Base-by-base conservation (phyloP, 2,329 filamentous ascomycete genomes). In the Fusarium metavorans region DNA sequence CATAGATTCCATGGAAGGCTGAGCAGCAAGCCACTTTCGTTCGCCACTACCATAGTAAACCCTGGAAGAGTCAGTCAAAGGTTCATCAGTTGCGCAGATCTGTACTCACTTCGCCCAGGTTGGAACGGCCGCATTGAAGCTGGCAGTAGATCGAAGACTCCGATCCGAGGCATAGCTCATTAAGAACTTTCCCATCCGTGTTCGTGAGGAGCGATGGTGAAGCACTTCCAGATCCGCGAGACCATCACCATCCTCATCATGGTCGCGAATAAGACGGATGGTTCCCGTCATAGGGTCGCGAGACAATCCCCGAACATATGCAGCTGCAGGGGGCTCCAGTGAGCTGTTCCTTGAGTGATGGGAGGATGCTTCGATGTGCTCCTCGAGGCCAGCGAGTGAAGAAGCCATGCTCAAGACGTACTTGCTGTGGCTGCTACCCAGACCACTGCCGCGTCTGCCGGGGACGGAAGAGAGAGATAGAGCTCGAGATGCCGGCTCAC, bases 41-140 rank as follows among this genome's bases (percentile, higher is more conserved):
- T 89, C 91, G 60, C 92, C 91, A 63, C 90, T 91, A 39, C 91
- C 90, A 80, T 95, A 95, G 82, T 95, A 95, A 18, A 94, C 84
- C 75, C 87, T 91, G 45, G 81, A 50, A 32, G 34, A 43, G 56
- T 77, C 65, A 79, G 76, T 73, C 6, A 58, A 25, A 35, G 5
- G 13, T 48, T 56, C 34, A 13, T 32, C 5, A 39, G 4, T 23
- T 1, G 20, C 18, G 20, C 5, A 6, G 20, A 9, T 41, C 20
- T 56, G 9, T 35, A 64, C 82, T 78, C 81, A 88, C 85, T 82
- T 85, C 32, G 89, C 89, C 89, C 89, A 91, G 10, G 85, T 78
- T 14, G 89, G 89, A 48, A 91, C 83, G 3, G 84, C 77, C 16
- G 83, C 81, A 52, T 80, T 86, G 41, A 87, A 88, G 74, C 87